Percentiles rank a stretch among this genome's conserved stretches.
These are phyloP conservation scores for Fusarium beomiforme DNA, from an alignment of 2,329 filamentous ascomycete species.

Conservation along the genomic window DNA sequence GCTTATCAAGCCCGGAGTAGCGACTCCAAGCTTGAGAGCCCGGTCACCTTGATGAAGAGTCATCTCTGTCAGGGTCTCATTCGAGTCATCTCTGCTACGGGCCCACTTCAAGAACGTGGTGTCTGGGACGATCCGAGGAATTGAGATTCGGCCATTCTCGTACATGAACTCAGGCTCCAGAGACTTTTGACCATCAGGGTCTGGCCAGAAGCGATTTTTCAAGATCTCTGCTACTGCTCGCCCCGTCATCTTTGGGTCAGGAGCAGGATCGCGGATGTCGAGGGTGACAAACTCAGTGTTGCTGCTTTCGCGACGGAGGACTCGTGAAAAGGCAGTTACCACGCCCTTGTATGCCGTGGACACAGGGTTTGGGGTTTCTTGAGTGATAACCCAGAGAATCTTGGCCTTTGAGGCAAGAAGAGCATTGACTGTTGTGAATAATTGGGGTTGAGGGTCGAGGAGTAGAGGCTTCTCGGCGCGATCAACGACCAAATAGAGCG, in stretches of 20 bases:
- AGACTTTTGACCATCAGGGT: neutral
- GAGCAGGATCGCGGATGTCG: neutral
- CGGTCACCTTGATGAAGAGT: neutral
- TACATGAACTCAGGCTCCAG: neutral
- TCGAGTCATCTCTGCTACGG: neutral
- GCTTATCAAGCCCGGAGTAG: neutral
- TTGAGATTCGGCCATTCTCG: neutral
- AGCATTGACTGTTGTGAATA: neutral
- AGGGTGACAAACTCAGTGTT: neutral
- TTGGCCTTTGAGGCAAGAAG: neutral
- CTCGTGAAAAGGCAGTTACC: neutral
- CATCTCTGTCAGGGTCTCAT: neutral
- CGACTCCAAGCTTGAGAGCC: neutral
- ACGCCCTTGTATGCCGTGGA: neutral
- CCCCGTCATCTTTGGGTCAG: rapidly evolving
- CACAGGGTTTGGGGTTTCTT: neutral
- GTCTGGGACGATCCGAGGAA: slow-evolving; percentile 1
- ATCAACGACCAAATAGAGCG: neutral
- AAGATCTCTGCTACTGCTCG: neutral
- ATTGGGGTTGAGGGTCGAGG: neutral
- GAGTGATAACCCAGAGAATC: neutral
- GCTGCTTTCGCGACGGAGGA: slow-evolving; percentile 5
- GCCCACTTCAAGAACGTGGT: slow-evolving; percentile 1
- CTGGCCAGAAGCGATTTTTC: neutral
- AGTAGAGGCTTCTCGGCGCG: neutral